Percentiles rank a stretch among this genome's conserved stretches.
Evolutionary conservation across 768 basidiomycete species (phyloP).

Genomic region (Lactarius evosmus): DNA sequence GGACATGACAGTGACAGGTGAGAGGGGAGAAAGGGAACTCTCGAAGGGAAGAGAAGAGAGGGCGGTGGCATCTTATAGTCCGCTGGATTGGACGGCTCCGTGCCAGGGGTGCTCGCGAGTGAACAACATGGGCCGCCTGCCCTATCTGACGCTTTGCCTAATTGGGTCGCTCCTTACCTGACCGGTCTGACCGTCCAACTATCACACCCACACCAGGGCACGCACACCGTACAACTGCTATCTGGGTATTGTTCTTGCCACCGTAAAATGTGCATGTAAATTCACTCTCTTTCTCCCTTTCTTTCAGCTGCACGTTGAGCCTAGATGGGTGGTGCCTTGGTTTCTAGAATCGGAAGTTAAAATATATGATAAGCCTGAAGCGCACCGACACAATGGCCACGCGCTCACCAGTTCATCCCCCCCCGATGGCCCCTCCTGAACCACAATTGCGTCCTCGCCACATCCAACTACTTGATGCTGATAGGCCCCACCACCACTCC

Average conservation of each 20-base stretch:
- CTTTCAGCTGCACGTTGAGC: neutral
- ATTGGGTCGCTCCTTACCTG: neutral
- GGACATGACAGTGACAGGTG: constrained; percentile 7
- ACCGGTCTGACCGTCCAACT: too few species aligned
- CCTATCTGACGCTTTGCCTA: neutral
- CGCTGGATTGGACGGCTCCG: neutral
- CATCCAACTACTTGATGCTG: neutral
- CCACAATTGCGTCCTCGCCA: neutral
- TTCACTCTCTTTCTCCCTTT: neutral
- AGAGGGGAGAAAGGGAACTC: neutral
- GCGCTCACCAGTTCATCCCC: neutral
- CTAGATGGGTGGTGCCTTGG: neutral
- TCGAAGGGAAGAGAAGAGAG: neutral
- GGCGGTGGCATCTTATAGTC: constrained; percentile 1
- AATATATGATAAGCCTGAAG: constrained; percentile 1
- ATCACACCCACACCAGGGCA: too few species aligned
- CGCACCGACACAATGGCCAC: neutral
- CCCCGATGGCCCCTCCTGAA: neutral
- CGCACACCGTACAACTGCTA: neutral
- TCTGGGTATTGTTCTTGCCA: neutral
- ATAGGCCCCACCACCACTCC: neutral
- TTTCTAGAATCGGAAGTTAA: neutral
- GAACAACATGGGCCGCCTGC: neutral
- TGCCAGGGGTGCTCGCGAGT: neutral
- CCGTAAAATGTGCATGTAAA: neutral